Evolutionary conservation across 805 yeast genomes (phyloP).

Genomic region (Pichia kluyveri): DNA sequence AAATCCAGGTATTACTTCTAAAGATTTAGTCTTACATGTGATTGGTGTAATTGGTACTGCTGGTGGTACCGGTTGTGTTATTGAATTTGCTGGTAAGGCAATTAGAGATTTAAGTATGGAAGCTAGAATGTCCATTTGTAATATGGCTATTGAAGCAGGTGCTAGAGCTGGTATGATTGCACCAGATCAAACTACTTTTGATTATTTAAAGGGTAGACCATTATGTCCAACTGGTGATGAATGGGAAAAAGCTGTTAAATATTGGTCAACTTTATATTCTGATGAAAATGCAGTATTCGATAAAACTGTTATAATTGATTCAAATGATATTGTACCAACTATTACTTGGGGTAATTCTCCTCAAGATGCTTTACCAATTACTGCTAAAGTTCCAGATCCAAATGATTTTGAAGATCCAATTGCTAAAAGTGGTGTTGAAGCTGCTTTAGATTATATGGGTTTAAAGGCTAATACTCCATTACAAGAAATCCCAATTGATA

Average conservation of each 20-base stretch:
- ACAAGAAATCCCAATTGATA: slow-evolving; percentile 68
- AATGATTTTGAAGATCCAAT: slow-evolving; percentile 60
- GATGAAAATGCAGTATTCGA: slow-evolving; percentile 91
- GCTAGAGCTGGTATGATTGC: slow-evolving; percentile 99
- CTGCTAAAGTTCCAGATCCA: slow-evolving; percentile 89
- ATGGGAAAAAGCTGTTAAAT: slow-evolving; percentile 88
- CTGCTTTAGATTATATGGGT: slow-evolving; percentile 92
- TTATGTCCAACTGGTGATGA: slow-evolving; percentile 88
- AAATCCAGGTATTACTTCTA: slow-evolving; percentile 85
- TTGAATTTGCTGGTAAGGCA: slow-evolving; percentile 95
- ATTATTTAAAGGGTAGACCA: slow-evolving; percentile 88
- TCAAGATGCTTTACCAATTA: slow-evolving; percentile 94
- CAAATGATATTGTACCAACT: slow-evolving; percentile 85
- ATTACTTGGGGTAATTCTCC: slow-evolving; percentile 99
- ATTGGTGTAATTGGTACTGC: slow-evolving; percentile 98
- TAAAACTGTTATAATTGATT: slow-evolving; percentile 69
- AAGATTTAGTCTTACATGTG: slow-evolving; percentile 88
- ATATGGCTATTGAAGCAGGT: slow-evolving; percentile 98
- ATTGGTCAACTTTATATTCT: slow-evolving; percentile 83
- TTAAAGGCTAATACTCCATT: slow-evolving; percentile 75
- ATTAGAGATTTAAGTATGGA: slow-evolving; percentile 88
- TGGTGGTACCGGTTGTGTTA: slow-evolving; percentile 96
- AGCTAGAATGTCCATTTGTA: slow-evolving; percentile 98
- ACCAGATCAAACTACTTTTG: slow-evolving; percentile 85
- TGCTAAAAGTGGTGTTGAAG: slow-evolving; percentile 74